Conservation (phyloP, 495 filamentous ascomycete species). For the Cairneyella variabilis region DNA sequence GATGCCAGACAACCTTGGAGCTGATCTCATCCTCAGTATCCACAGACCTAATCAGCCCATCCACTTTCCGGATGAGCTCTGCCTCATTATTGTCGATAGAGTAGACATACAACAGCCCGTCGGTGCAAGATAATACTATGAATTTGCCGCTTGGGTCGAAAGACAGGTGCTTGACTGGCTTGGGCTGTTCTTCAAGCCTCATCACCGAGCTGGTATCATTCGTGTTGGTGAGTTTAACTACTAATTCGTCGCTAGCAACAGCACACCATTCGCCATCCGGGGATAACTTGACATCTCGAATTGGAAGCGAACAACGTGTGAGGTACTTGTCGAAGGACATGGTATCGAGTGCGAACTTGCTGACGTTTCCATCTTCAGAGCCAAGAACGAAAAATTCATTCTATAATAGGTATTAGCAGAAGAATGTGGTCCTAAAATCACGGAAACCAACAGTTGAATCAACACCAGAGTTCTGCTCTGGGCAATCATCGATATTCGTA, state of each 20-base stretch:
- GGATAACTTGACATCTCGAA: slow-evolving; percentile 81
- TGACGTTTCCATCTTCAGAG: slow-evolving; percentile 91
- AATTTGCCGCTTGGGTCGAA: slow-evolving; percentile 80
- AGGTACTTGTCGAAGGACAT: slow-evolving; percentile 76
- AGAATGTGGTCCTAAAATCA: too few relatives aligned
- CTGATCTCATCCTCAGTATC: slow-evolving; percentile 77
- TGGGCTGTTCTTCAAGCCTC: slow-evolving; percentile 74
- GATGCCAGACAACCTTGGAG: slow-evolving; percentile 82
- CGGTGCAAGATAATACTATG: slow-evolving; percentile 78
- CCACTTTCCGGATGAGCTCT: slow-evolving; percentile 73
- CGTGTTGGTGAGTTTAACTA: slow-evolving; percentile 80
- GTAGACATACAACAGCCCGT: slow-evolving; percentile 86
- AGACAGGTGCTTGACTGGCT: slow-evolving; percentile 82
- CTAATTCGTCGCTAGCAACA: slow-evolving; percentile 93
- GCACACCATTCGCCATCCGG: slow-evolving; percentile 84
- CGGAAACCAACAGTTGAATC: slow-evolving; percentile 58
- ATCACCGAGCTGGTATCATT: slow-evolving; percentile 70
- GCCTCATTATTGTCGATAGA: slow-evolving; percentile 78
- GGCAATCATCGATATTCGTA: slow-evolving; percentile 80
- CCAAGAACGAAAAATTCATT: slow-evolving; percentile 83
- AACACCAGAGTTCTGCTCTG: slow-evolving; percentile 74
- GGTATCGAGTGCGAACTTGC: slow-evolving; percentile 73
- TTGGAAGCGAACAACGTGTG: slow-evolving; percentile 74
- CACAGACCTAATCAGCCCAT: slow-evolving; percentile 74
- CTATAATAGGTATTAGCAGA: slow-evolving; percentile 31